Conservation (phyloP, 176 grass and related monocot species). For the Zoysia pacifica region DNA sequence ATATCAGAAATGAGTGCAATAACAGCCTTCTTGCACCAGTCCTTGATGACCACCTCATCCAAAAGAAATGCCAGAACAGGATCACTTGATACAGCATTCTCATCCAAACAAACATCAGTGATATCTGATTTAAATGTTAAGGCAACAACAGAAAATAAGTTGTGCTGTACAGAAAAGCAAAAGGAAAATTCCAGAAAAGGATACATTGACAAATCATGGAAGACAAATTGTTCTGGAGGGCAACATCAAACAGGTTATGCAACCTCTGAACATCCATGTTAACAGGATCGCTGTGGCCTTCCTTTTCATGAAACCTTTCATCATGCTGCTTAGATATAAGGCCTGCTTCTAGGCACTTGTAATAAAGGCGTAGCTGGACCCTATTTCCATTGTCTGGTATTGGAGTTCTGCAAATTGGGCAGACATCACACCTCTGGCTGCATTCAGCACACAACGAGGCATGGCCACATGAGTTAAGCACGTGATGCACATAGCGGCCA, state of each 20-base stretch:
- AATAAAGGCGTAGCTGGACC: constrained; percentile 67
- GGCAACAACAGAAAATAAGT: constrained; percentile 37
- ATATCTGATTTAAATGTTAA: constrained; percentile 82
- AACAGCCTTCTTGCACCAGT: constrained; percentile 87
- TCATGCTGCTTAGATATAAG: constrained; percentile 82
- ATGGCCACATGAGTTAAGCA: constrained; percentile 86
- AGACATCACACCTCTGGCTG: constrained; percentile 83
- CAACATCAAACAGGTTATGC: constrained; percentile 92
- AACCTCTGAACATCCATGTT: constrained; percentile 70
- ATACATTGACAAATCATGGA: constrained; percentile 98
- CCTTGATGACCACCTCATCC: constrained; percentile 96
- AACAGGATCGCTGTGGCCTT: constrained; percentile 53
- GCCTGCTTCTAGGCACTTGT: constrained; percentile 79
- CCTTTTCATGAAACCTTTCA: constrained; percentile 92
- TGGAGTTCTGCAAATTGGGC: constrained; percentile 81
- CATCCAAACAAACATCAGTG: constrained; percentile 94
- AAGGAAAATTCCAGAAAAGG: constrained; percentile 44
- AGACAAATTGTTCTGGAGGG: constrained; percentile 76
- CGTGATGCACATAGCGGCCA: constrained; percentile 72
- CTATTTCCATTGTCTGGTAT: constrained; percentile 59
- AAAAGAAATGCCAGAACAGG: constrained; percentile 95
- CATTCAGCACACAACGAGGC: constrained; percentile 92
- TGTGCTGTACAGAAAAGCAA: constrained; percentile 19
- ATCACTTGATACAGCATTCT: constrained; percentile 97
- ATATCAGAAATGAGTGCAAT: constrained; percentile 59